phyloP scores from a whole-genome alignment of 305 asterid genomes.

The Coffea humblotiana region DNA sequence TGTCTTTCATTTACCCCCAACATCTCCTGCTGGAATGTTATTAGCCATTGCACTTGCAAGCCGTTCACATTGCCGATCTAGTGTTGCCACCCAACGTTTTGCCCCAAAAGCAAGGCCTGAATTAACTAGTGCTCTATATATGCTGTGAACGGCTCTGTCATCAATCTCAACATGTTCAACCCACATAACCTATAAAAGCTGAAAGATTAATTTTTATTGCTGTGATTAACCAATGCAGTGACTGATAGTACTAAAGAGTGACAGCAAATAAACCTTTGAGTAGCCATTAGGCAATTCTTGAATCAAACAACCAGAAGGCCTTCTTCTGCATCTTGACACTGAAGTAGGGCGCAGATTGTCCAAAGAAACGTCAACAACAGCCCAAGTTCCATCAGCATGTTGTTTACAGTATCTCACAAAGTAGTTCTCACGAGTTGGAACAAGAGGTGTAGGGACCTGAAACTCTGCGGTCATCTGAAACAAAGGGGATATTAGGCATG shows the following conservation, averaged over 20 bases:
- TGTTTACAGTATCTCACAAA: constrained; percentile 90
- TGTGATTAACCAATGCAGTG: neutral
- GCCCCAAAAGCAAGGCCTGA: constrained; percentile 93
- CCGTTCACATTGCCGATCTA: constrained; percentile 85
- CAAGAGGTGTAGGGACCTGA: constrained; percentile 91
- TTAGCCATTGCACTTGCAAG: constrained; percentile 85
- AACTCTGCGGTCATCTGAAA: constrained; percentile 90
- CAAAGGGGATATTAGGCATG: neutral
- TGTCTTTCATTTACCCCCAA: constrained; percentile 45
- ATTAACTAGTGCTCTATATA: constrained; percentile 73
- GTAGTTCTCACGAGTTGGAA: constrained; percentile 86
- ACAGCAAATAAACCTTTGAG: constrained; percentile 55
- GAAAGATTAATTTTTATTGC: neutral
- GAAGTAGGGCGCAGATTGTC: constrained; percentile 70
- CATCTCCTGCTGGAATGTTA: constrained; percentile 81
- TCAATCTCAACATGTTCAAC: constrained; percentile 88
- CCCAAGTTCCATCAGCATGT: constrained; percentile 85
- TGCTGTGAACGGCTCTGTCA: constrained; percentile 78
- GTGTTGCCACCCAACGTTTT: constrained; percentile 84
- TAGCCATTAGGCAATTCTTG: constrained; percentile 95
- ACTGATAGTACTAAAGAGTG: no score
- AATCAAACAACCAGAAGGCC: constrained; percentile 94
- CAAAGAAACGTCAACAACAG: constrained; percentile 89
- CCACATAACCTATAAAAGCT: constrained; percentile 65
- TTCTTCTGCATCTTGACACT: constrained; percentile 63